Percentiles rank a stretch among this genome's conserved stretches.
Evolutionary conservation across 2,329 filamentous ascomycete species (phyloP).

Genomic region (Xylariomycetidae sp.): DNA sequence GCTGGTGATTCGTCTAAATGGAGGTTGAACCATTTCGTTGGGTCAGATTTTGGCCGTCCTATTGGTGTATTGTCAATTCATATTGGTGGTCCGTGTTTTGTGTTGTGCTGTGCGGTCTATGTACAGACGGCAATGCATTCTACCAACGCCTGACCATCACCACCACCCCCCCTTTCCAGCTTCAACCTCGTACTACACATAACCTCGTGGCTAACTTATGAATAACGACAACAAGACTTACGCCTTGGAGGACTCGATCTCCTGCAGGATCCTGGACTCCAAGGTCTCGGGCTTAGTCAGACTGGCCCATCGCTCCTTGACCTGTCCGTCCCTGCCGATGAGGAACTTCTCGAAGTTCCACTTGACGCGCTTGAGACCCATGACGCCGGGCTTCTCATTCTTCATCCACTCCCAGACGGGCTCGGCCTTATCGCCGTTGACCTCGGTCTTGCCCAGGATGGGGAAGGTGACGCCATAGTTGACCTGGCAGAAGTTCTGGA

Average conservation of each 20-base stretch:
- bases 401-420: conserved; percentile 78
- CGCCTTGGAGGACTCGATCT: conserved; percentile 57
- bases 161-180: too few species aligned
- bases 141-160: too few species aligned
- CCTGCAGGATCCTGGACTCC: conserved; percentile 70
- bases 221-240: conserved; percentile 21
- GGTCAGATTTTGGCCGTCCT: conserved; percentile 22
- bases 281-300: conserved; percentile 80
- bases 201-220: conserved; percentile 4
- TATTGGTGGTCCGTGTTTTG: too few species aligned
- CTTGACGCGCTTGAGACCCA: conserved; percentile 90
- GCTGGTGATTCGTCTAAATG: too few species aligned
- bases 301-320: conserved; percentile 82
- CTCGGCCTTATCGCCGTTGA: conserved; percentile 79
- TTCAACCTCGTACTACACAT: too few species aligned
- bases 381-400: conserved; percentile 68
- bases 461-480: conserved; percentile 96
- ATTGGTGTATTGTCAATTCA: conserved; percentile 23
- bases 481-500: conserved; percentile 80
- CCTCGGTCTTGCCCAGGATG: conserved; percentile 85
- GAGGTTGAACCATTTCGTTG: conserved; percentile 5
- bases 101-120: too few species aligned
- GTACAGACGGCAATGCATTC: too few species aligned
- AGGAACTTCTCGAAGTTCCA: conserved; percentile 99
- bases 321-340: conserved; percentile 77